Evolutionary conservation across 2,329 filamentous ascomycete genomes (phyloP).

Genomic region (Saccharata proteae): DNA sequence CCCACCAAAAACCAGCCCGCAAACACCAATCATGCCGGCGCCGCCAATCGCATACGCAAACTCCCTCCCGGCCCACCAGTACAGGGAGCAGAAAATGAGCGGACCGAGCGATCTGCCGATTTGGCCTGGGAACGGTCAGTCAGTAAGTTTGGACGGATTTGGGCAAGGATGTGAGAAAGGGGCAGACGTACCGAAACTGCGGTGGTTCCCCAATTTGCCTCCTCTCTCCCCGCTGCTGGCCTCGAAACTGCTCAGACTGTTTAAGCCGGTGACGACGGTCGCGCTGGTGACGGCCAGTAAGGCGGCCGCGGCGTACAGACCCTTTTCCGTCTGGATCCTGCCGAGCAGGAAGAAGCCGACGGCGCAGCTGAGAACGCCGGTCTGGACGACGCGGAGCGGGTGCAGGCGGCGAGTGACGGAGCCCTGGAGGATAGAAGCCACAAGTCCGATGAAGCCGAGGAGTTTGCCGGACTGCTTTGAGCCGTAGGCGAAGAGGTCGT

Average conservation of each 20-base stretch:
- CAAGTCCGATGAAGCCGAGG: slow-evolving; percentile 79
- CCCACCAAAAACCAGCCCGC: slow-evolving; percentile 55
- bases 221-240: slow-evolving; percentile 70
- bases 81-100: slow-evolving; percentile 81
- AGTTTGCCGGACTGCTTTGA: slow-evolving; percentile 72
- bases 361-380: slow-evolving; percentile 67
- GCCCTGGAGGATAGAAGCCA: slow-evolving; percentile 86
- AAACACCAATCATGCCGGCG: slow-evolving; percentile 65
- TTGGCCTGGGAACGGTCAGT: slow-evolving; percentile 49
- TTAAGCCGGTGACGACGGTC: slow-evolving; percentile 87
- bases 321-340: slow-evolving; percentile 51
- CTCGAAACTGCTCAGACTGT: slow-evolving; percentile 85
- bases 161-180: not conserved
- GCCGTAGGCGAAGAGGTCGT: slow-evolving; percentile 76
- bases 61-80: slow-evolving; percentile 95
- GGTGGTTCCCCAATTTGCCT: slow-evolving; percentile 71
- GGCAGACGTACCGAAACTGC: slow-evolving; percentile 42
- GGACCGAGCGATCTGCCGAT: slow-evolving; percentile 78
- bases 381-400: slow-evolving; percentile 65
- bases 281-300: slow-evolving; percentile 82
- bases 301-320: slow-evolving; percentile 70
- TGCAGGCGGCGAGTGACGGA: slow-evolving; percentile 78
- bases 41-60: slow-evolving; percentile 74
- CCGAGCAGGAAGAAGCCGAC: slow-evolving; percentile 70
- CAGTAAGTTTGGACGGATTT: slow-evolving; percentile 26